Evolutionary conservation across 441 rosid species (phyloP).

Genomic region (Iberis amara): DNA sequence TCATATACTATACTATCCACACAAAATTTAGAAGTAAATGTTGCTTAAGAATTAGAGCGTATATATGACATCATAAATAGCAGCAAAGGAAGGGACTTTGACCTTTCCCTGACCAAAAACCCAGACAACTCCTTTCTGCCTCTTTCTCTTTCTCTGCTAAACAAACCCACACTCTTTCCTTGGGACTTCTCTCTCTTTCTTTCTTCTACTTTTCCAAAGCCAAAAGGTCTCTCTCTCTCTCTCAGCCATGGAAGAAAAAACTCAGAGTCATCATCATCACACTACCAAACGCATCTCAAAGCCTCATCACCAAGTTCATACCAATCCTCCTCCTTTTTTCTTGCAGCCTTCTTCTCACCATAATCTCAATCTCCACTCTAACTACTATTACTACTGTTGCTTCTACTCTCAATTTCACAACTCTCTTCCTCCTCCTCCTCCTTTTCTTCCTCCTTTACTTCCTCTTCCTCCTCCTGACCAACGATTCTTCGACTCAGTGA

Average conservation of each 20-base stretch:
- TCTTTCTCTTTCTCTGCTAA: slow-evolving; percentile 12
- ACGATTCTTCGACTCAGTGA: slow-evolving; percentile 39
- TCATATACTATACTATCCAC: no score
- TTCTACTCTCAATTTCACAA: slow-evolving; percentile 75
- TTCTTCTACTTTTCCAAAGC: slow-evolving; percentile 1
- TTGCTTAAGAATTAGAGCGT: no score
- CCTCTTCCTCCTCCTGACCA: slow-evolving; percentile 46
- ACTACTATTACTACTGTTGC: slow-evolving; percentile 40
- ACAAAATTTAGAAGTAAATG: no score
- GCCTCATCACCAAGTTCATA: slow-evolving; percentile 30
- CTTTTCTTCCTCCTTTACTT: slow-evolving; percentile 40
- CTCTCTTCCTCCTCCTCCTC: slow-evolving; percentile 48
- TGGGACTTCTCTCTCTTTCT: slow-evolving; percentile 13
- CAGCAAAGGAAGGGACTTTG: slow-evolving; percentile 21
- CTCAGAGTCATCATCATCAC: slow-evolving; percentile 34
- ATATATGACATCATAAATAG: no score
- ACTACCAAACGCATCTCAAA: slow-evolving; percentile 41
- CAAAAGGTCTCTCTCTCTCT: slow-evolving; percentile 9
- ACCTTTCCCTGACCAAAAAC: slow-evolving; percentile 33
- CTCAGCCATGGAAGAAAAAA: slow-evolving; percentile 61
- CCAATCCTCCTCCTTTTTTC: slow-evolving; percentile 32
- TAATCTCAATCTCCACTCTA: slow-evolving; percentile 48
- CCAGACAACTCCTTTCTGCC: slow-evolving; percentile 33
- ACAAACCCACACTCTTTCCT: slow-evolving; percentile 16
- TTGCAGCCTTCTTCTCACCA: slow-evolving; percentile 33